Base-by-base conservation (phyloP, 2,329 filamentous ascomycete genomes). In the Verticillium alfalfae region DNA sequence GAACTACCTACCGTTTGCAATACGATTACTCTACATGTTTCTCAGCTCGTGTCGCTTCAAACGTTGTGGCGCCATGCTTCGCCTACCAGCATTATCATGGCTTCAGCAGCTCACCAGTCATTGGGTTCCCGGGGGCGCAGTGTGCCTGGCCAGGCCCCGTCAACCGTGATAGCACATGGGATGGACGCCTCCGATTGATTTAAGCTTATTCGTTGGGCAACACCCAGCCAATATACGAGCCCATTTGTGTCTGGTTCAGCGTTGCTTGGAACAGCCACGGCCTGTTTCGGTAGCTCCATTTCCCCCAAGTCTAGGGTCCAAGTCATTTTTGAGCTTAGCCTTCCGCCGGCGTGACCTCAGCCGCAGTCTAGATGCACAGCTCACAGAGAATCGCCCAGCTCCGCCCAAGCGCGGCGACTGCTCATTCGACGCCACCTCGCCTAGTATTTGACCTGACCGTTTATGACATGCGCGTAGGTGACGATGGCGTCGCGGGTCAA, bases 41-140 rank as follows among this genome's bases (percentile, higher is more conserved):
- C n/a, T 37, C 55, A 56, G 6, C 56, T 31, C 34, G 6, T 37
- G 13, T 66, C 49, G 66, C 55, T 64, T 36, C n/a, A 75, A 65
- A 61, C 70, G 63, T 64, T 62, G 60, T 65, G 62, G 60, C 66
- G 63, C 64, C 16, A 41, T 41, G 16, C 13, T 41, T 41, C 16
- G 39, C 2, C 6, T 7, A n/a, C 16, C 39, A 41, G 4, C 39
- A 16, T 16, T 2, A 41, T n/a, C 39, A 12, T 16, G n/a, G 10
- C 39, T 41, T 15, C 39, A 41, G 13, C 13, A 41, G 39, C 12
- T 16, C 16, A 16, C 39, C 39, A 41, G 39, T 16, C 39, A 41
- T 16, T 16, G 16, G 39, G 39, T n/a, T n/a, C 13, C 16, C 13
- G 15, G 39, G 39, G 13, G 39, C 16, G 13, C 15, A 7, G 39